A percentile compares a stretch with the other conserved stretches of the same genome.
Evolutionary conservation across 306 rosid genomes (phyloP).

Genomic region (Alnus rubra): DNA sequence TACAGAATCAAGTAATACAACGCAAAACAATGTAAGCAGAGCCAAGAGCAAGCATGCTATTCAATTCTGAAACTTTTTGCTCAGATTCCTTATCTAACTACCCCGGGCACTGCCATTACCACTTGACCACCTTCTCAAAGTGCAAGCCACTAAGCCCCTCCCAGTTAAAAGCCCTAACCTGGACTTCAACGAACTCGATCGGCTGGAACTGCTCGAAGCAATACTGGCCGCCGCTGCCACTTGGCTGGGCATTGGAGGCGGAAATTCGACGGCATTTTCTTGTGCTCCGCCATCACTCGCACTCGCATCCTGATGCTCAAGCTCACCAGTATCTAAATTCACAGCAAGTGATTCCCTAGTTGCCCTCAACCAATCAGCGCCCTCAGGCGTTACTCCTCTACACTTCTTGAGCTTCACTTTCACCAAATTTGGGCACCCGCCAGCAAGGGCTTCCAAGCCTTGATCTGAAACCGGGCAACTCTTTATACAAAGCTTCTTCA

Average conservation of each 20-base stretch:
- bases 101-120: slow-evolving; percentile 61
- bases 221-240: slow-evolving; percentile 25
- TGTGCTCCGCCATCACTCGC: slow-evolving; percentile 82
- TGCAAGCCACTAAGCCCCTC: slow-evolving; percentile 67
- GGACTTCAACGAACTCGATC: slow-evolving; percentile 68
- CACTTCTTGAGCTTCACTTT: slow-evolving; percentile 97
- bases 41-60: slow-evolving; percentile 33
- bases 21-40: slow-evolving; percentile 37
- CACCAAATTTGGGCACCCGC: slow-evolving; percentile 95
- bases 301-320: slow-evolving; percentile 74
- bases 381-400: slow-evolving; percentile 72
- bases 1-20: slow-evolving; percentile 52
- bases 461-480: slow-evolving; percentile 83
- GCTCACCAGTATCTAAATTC: slow-evolving; percentile 74
- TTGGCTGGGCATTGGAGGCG: slow-evolving; percentile 42
- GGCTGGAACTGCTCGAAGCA: slow-evolving; percentile 54
- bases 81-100: slow-evolving; percentile 38
- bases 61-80: slow-evolving; percentile 1
- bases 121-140: slow-evolving; percentile 81
- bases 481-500: slow-evolving; percentile 95
- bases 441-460: slow-evolving; percentile 79
- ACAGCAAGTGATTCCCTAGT: slow-evolving; percentile 71
- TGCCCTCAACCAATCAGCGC: slow-evolving; percentile 77
- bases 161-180: slow-evolving; percentile 76
- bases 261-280: slow-evolving; percentile 62